Conservation (phyloP, 306 rosid genomes). For the Neltuma alba region DNA sequence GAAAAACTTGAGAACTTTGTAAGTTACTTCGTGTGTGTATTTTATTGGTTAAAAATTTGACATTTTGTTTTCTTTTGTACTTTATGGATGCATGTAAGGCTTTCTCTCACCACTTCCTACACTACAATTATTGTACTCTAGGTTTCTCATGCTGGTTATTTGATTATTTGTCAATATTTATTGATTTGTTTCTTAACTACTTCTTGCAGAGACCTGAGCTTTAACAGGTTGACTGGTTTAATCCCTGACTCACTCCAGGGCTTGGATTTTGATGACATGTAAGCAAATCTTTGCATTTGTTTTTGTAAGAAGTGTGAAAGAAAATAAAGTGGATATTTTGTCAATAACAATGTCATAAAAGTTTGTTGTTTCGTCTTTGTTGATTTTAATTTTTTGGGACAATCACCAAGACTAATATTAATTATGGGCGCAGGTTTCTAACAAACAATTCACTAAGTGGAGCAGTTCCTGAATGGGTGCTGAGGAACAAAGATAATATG, state of each 20-base stretch:
- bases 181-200: not conserved
- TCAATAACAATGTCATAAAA: conserved; percentile 5
- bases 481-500: conserved; percentile 34
- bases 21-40: conserved; percentile 38
- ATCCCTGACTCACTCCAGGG: conserved; percentile 51
- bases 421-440: conserved; percentile 62
- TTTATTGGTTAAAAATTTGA: not conserved
- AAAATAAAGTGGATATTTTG: not conserved
- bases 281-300: conserved; percentile 33
- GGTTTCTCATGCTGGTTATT: not conserved
- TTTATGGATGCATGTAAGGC: not conserved
- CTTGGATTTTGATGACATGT: conserved; percentile 39
- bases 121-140: not conserved
- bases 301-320: not conserved
- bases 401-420: not conserved
- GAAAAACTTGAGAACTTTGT: conserved; percentile 42
- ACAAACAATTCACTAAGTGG: conserved; percentile 74
- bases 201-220: conserved; percentile 77
- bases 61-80: not conserved
- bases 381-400: not conserved
- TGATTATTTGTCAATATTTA: not conserved
- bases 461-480: conserved; percentile 56
- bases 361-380: not conserved
- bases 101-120: not conserved
- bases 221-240: conserved; percentile 63